Percentiles rank a stretch among this genome's conserved stretches.
Conservation (phyloP, 164 flowering plant genomes). For the Nelumbo lutea region DNA sequence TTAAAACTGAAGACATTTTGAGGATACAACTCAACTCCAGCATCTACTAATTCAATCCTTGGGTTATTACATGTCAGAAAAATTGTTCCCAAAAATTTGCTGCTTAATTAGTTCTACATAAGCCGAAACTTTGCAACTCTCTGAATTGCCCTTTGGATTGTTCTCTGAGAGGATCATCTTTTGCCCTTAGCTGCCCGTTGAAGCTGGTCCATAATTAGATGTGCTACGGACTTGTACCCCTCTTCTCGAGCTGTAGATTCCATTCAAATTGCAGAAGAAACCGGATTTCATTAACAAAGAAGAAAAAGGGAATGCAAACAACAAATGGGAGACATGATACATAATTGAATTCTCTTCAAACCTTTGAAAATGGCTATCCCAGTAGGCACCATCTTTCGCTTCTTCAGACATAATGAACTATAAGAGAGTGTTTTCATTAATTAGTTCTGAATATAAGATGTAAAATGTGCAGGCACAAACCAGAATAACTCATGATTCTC, state of each 20-base stretch:
- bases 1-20: too few relatives aligned
- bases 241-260: conserved; percentile 30
- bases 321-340: background rate
- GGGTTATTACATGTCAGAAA: too few relatives aligned
- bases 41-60: too few relatives aligned
- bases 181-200: conserved; percentile 11
- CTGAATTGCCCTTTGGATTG: too few relatives aligned
- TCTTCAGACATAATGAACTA: conserved; percentile 53
- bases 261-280: background rate
- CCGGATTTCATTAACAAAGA: background rate
- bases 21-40: too few relatives aligned
- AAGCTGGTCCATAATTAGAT: conserved; percentile 48
- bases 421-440: background rate
- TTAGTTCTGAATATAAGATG: background rate
- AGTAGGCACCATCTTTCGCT: conserved; percentile 52
- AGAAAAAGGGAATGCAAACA: background rate
- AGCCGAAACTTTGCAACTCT: too few relatives aligned
- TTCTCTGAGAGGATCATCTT: background rate
- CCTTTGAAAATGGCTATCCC: conserved; percentile 59
- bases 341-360: conserved; percentile 11
- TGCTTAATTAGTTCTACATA: too few relatives aligned
- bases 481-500: background rate
- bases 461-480: background rate
- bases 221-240: conserved; percentile 59
- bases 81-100: too few relatives aligned